Conservation (phyloP, 164 flowering plant species). For the Nelumbo lutea region DNA sequence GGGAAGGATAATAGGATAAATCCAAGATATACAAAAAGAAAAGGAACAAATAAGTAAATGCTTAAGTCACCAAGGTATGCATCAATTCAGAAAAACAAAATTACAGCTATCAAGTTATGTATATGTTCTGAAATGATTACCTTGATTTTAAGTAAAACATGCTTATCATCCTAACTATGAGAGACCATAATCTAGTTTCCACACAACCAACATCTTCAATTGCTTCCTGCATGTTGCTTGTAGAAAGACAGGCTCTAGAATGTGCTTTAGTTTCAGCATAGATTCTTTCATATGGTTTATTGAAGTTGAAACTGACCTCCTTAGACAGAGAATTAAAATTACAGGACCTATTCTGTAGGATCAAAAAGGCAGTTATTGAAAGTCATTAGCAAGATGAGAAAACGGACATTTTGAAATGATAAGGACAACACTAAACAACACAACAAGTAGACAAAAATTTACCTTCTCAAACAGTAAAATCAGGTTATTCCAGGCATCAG, state of each 20-base stretch:
- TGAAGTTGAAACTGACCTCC: conserved; percentile 45
- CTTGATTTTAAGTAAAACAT: conserved; percentile 54
- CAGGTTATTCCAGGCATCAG: conserved; percentile 79
- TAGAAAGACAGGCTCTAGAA: conserved; percentile 13
- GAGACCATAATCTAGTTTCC: conserved; percentile 42
- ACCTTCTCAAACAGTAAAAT: conserved; percentile 72
- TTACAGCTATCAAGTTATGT: background rate
- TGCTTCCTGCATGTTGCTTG: conserved; percentile 4
- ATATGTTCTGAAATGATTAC: conserved; percentile 27
- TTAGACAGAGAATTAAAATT: conserved; percentile 27
- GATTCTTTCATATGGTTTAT: conserved; percentile 42
- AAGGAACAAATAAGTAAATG: background rate
- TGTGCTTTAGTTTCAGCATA: conserved; percentile 6
- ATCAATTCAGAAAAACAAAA: background rate
- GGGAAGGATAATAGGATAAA: background rate
- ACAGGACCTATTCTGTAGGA: conserved; percentile 60
- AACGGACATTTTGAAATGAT: background rate
- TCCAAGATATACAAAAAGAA: background rate
- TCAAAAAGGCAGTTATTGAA: conserved; percentile 9
- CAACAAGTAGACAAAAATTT: conserved; percentile 3
- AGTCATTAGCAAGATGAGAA: background rate
- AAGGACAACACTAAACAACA: background rate
- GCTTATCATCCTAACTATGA: conserved; percentile 50
- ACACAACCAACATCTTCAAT: conserved; percentile 14
- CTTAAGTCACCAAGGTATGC: background rate